Base-by-base conservation (phyloP, 2,329 filamentous ascomycete genomes). In the Arthrobotrys sinensis region DNA sequence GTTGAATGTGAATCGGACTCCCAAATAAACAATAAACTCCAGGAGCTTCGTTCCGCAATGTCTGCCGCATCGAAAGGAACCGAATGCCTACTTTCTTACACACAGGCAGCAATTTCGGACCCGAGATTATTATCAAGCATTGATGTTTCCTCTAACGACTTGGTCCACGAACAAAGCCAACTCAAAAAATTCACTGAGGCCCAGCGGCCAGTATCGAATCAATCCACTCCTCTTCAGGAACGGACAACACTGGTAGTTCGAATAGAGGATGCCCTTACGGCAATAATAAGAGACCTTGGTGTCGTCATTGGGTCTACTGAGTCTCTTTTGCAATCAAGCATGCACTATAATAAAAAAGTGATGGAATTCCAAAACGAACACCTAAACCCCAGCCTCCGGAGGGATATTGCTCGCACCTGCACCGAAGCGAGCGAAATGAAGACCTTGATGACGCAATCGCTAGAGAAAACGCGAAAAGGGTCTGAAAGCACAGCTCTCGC, bases 291-390 rank as follows among this genome's bases (percentile, higher is more conserved):
- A 53, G 21, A 32, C 21, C 4, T 53, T 10, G 50, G 21, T 32
- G 14, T 10, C 4, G 24, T 53, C 7, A 53, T 53, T 12, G 14
- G 1, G 4, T 53, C 2, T 10, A 12, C 50, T 7, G 50, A 53
- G 19, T 53, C 50, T 4, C 50, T 53, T 5, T 24, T 24, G 21
- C 50, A 53, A n/a, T 53, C 32, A 14, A 24, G 24, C 21, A 53
- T 53, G 50, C 19, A 24, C 21, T 32, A 32, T 24, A 53, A 32
- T 12, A 53, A 53, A 32, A 10, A 53, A 32, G 50, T 53, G 10
- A 53, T 53, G 50, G 50, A 53, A 12, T 53, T 53, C 21, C 50
- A 53, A 32, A 53, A 53, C 50, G 10, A 32, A 32, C 50, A 53
- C 14, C 24, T 53, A 5, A 32, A 11, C 12, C 50, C 50, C 7